Conservation (phyloP, 305 asterid genomes). For the Fraxinus platypoda region DNA sequence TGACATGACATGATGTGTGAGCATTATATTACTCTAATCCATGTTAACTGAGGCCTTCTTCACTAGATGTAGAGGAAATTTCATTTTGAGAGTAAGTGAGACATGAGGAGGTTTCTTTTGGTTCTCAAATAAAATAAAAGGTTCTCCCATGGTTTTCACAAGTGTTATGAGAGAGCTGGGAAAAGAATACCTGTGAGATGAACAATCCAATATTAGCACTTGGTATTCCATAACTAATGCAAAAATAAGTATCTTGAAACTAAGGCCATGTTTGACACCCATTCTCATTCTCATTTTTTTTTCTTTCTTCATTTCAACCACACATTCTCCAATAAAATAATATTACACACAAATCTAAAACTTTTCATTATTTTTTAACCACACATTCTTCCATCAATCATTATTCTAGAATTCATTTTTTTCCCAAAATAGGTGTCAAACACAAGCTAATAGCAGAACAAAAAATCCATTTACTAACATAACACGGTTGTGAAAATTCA, state of each 20-base stretch:
- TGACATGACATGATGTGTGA: not conserved
- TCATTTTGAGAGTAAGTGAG: not conserved
- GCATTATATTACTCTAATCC: not conserved
- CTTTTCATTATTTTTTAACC: no score
- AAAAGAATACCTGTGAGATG: not conserved
- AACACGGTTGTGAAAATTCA: not conserved
- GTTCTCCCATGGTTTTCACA: not conserved
- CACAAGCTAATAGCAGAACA: not conserved
- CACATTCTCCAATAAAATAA: no score
- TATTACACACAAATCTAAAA: no score
- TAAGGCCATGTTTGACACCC: no score
- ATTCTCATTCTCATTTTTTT: no score
- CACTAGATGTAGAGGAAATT: not conserved
- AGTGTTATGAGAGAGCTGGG: not conserved
- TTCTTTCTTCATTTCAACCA: no score
- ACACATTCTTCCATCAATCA: no score
- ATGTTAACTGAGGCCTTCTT: not conserved
- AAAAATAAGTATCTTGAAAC: not conserved
- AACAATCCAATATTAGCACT: not conserved
- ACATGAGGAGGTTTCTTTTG: not conserved
- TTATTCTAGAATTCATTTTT: no score
- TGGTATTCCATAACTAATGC: not conserved
- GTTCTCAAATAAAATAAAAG: not conserved
- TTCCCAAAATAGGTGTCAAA: no score
- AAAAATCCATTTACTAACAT: not conserved